Evolutionary conservation across 1,284 basidiomycete genomes (phyloP), one percentile per base, ranked within the genome.

Genomic region (Golubevia pallescens): DNA sequence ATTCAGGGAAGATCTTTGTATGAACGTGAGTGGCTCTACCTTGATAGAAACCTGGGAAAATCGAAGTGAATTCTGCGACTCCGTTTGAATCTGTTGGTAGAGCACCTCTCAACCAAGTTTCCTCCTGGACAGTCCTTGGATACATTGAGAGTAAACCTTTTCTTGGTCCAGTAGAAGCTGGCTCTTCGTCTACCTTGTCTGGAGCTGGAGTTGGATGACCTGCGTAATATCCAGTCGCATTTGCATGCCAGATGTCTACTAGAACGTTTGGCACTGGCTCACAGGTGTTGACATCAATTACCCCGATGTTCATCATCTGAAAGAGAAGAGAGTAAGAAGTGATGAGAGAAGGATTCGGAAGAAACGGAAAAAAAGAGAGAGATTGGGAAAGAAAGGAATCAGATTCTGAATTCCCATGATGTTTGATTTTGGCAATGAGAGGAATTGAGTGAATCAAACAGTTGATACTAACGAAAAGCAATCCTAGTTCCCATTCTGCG

Each of bases 251-350:
- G 54, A 92, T 89, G 75, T 93, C 91, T 21, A 92, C 90, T 28
- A 92, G 88, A 48, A 90, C 90, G 78, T 91, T 89, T 2, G 89
- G 88, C 0, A 92, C 86, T 19, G 91, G 91, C 73, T 90, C 86
- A 86, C 92, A 93, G 1, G 91, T 92, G 72, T 91, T 89, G 6
- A 92, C 89, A 73, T 93, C 91, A 65, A 92, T 91, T 6, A 92
- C 89, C 34, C 91, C 91, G 53, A 92, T 90, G 73, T 92, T 90
- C 69, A 92, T 87, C 65, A 73, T 66, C 77, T 80, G 57, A 2
- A 8, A 2, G 28, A 3, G 54, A 10, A 56, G 24, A 38, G 34
- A 10, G 20, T n/a, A n/a, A n/a, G n/a, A 13, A 21, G 24, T 7
- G 54, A 13, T 5, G 24, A 21, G 54, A 7, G 54, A 56, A 56